Conservation (phyloP, 352 stramenopile species). For the Phytophthora colocasiae region DNA sequence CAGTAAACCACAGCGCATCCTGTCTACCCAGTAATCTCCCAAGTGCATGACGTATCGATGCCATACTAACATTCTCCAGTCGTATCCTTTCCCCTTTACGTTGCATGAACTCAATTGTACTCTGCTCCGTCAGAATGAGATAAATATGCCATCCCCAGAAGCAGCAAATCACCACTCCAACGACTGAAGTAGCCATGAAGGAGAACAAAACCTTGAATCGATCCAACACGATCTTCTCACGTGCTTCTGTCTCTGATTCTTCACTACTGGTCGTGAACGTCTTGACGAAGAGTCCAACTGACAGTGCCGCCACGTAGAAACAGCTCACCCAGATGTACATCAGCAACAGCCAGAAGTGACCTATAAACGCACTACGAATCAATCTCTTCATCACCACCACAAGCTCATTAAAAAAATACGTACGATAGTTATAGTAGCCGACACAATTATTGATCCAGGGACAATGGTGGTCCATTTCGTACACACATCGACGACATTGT, state of each 20-base stretch:
- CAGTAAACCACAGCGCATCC: conserved; percentile 39
- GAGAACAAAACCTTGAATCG: conserved; percentile 44
- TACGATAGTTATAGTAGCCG: conserved; percentile 95
- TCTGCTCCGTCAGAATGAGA: conserved; percentile 51
- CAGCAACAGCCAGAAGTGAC: conserved; percentile 59
- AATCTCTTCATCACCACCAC: conserved; percentile 2
- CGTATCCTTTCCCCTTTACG: conserved; percentile 20
- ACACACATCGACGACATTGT: conserved; percentile 91
- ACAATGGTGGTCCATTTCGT: conserved; percentile 98
- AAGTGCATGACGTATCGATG: conserved; percentile 26
- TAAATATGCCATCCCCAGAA: conserved; percentile 60
- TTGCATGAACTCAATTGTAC: conserved; percentile 51
- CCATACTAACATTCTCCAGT: conserved; percentile 8
- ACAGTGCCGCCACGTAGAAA: conserved; percentile 47
- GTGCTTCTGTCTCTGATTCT: conserved; percentile 9
- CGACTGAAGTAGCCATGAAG: conserved; percentile 46
- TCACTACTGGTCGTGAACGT: conserved; percentile 29
- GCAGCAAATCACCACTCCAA: conserved; percentile 38
- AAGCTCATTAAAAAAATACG: conserved; percentile 17
- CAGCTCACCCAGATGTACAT: conserved; percentile 57
- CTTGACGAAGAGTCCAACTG: conserved; percentile 37
- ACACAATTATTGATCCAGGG: conserved; percentile 99
- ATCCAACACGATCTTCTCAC: conserved; percentile 27
- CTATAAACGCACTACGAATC: conserved; percentile 17
- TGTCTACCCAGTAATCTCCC: conserved; percentile 37